phyloP scores from a whole-genome alignment of 2,329 filamentous ascomycete species.

The Sporothrix dimorphospora region DNA sequence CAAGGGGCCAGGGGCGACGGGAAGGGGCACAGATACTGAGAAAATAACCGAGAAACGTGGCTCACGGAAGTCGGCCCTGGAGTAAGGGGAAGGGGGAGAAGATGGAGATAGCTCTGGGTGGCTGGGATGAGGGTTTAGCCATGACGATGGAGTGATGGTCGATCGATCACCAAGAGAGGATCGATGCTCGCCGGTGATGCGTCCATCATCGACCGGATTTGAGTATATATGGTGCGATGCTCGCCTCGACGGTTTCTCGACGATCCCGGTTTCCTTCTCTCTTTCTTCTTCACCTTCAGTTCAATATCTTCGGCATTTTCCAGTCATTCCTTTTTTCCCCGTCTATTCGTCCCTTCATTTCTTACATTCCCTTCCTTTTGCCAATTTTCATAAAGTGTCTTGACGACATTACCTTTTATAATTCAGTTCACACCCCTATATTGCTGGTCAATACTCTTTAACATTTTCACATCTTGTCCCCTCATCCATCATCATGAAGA shows the following conservation, averaged over 20 bases:
- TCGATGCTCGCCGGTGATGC: neutral
- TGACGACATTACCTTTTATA: conserved; percentile 13
- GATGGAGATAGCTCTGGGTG: neutral
- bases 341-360: neutral
- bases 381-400: neutral
- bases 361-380: neutral
- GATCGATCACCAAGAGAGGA: conserved; percentile 8
- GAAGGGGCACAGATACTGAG: conserved; percentile 6
- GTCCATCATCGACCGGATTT: neutral
- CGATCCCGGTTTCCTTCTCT: neutral
- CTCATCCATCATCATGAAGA: conserved; percentile 11
- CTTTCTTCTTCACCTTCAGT: neutral
- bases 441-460: conserved; percentile 8
- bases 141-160: neutral
- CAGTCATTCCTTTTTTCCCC: neutral
- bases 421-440: neutral
- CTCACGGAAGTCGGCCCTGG: neutral
- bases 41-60: conserved; percentile 18
- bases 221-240: conserved; percentile 28
- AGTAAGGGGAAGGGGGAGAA: neutral
- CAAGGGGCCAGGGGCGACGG: neutral
- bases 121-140: neutral
- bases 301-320: neutral
- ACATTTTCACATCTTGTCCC: neutral
- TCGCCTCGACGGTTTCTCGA: neutral